phyloP scores from a whole-genome alignment of 2,329 filamentous ascomycete genomes.

The Colletotrichum musicola region DNA sequence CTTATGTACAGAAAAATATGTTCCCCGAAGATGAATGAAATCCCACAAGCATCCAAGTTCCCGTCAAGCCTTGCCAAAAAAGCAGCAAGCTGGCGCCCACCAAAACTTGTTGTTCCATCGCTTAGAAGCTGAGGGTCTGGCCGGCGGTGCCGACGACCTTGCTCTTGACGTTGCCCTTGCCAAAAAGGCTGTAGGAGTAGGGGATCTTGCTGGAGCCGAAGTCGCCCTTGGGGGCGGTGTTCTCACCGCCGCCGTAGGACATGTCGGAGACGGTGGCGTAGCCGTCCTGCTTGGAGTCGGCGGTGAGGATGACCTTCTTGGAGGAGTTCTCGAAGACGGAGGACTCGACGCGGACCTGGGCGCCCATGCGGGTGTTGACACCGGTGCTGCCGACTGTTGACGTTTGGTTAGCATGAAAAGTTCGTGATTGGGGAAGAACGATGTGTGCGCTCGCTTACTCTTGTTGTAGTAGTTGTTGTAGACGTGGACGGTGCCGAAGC shows the following conservation, averaged over 20 bases:
- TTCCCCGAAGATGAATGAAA: not conserved
- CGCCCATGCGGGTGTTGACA: constrained; percentile 68
- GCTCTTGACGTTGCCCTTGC: constrained; percentile 59
- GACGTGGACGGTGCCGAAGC: constrained; percentile 74
- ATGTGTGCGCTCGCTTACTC: not conserved
- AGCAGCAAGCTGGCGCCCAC: not conserved
- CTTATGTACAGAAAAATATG: not conserved
- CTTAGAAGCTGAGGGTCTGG: constrained; percentile 52
- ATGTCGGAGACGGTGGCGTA: constrained; percentile 58
- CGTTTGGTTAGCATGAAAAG: not conserved
- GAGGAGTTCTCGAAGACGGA: constrained; percentile 61
- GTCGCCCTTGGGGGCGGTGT: constrained; percentile 63
- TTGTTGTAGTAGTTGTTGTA: constrained; percentile 62
- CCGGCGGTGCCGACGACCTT: constrained; percentile 56
- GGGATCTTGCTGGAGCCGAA: constrained; percentile 65
- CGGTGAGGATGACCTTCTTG: constrained; percentile 51
- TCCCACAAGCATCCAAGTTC: not conserved
- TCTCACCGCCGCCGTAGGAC: constrained; percentile 57
- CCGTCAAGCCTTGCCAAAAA: not conserved
- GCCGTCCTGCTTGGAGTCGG: constrained; percentile 56
- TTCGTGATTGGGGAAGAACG: not conserved
- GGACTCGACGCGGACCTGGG: constrained; percentile 69
- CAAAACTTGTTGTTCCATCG: not conserved
- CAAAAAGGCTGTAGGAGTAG: constrained; percentile 61
- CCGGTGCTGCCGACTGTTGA: constrained; percentile 53